Percentiles rank a stretch among this genome's conserved stretches.
phyloP scores from a whole-genome alignment of 2,329 filamentous ascomycete genomes.

The Aspergillus pseudoviridinutans region DNA sequence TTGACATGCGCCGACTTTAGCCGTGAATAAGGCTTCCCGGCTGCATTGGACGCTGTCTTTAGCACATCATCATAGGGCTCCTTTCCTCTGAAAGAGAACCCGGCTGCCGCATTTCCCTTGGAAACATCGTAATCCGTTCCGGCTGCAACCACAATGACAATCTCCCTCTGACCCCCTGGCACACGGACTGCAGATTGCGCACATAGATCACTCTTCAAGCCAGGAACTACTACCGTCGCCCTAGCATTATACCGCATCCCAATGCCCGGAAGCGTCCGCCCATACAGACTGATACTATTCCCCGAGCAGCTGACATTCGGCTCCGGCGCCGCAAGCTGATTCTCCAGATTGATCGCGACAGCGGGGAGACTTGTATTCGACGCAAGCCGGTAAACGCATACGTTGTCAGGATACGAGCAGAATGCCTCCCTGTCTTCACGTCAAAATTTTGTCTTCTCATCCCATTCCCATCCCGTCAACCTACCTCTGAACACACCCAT shows the following conservation, averaged over 20 bases:
- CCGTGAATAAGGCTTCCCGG: constrained; percentile 3
- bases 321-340: constrained; percentile 31
- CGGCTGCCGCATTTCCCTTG: constrained; percentile 42
- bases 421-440: constrained; percentile 4
- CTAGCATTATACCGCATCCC: constrained; percentile 22
- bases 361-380: constrained; percentile 35
- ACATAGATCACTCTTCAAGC: constrained; percentile 22
- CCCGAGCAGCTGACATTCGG: constrained; percentile 31
- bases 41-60: constrained; percentile 16
- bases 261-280: constrained; percentile 36
- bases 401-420: constrained; percentile 35
- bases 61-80: constrained; percentile 43
- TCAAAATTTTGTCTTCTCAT: too few species aligned
- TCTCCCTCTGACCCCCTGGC: constrained; percentile 1
- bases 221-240: constrained; percentile 27
- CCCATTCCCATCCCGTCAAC: too few species aligned
- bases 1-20: constrained; percentile 13
- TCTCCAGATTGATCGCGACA: constrained; percentile 42
- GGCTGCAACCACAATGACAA: constrained; percentile 42
- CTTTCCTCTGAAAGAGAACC: constrained; percentile 48
- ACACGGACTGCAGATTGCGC: neutral
- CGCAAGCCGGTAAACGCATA: constrained; percentile 37
- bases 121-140: constrained; percentile 48
- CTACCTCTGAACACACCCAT: neutral
- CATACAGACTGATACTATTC: constrained; percentile 29